Evolutionary conservation across 2,329 filamentous ascomycete species (phyloP), one percentile per base, ranked within the genome.

Genomic region (Leptographium flavum): DNA sequence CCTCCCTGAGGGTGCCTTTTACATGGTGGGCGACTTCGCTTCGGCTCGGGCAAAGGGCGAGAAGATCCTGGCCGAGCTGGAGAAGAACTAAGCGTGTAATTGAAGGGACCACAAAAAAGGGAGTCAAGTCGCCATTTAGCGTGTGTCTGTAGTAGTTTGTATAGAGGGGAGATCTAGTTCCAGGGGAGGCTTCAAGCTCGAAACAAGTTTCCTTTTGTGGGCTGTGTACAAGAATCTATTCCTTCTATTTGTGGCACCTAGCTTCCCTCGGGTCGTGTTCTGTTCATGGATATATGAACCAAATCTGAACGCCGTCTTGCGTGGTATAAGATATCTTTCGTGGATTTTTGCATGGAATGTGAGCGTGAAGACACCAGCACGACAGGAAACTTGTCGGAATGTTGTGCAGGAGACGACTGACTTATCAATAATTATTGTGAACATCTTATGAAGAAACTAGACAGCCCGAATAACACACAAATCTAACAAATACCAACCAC

Each of bases 41-140:
- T 87, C 86, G 54, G 92, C 88, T 57, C 84, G 84, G 65, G 80
- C 76, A 63, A 98, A 98, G 87, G 92, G 90, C 74, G 88, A 95
- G 81, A 94, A 96, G 87, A 96, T 98, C 76, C 74, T 98, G 65
- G 88, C 92, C 59, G 92, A 96, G 60, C 76, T 96, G 60, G 85
- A 92, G 67, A 68, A 70, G 62, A 68, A 56, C 56, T 49, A 71
- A 67, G 58, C 52, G n/a, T 5, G 25, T 17, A 36, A 31, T 35
- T 10, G 21, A 9, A 33, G 22, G 50, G 53, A 28, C 22, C 36
- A 33, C 17, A 35, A 40, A 45, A 45, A 41, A 45, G 19, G 35
- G 42, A 32, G 30, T 32, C n/a, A 44, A 38, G 33, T 32, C 27
- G 27, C 35, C 41, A 37, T 38, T 44, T 44, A 44, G 43, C 37